Conservation (phyloP, 1,284 basidiomycete genomes). For the Volvariella surrecta region DNA sequence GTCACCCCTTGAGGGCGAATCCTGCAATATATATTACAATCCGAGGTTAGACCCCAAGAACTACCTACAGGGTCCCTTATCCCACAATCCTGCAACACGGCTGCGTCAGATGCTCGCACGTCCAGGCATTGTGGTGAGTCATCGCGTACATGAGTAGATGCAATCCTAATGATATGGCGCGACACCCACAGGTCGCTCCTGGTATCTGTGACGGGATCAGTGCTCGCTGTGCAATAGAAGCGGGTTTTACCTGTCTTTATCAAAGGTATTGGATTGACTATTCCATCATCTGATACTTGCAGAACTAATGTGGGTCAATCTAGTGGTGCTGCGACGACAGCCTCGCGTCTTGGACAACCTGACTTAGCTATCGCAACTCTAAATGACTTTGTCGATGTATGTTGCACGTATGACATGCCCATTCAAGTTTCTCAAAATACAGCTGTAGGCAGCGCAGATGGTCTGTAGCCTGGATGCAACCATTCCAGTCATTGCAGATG, state of each 20-base stretch:
- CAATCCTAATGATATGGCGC: neutral
- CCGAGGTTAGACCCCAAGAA: slow-evolving; percentile 59
- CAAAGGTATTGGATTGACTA: slow-evolving; percentile 39
- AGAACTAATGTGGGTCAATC: slow-evolving; percentile 1
- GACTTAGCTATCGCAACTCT: slow-evolving; percentile 77
- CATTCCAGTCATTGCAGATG: slow-evolving; percentile 71
- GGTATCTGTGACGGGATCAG: slow-evolving; percentile 80
- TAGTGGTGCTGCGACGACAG: slow-evolving; percentile 70
- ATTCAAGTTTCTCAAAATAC: neutral
- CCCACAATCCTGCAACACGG: slow-evolving; percentile 58
- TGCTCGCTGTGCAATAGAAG: slow-evolving; percentile 69
- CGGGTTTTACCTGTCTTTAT: slow-evolving; percentile 70
- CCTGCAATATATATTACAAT: slow-evolving; percentile 36
- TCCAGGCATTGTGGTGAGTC: slow-evolving; percentile 65
- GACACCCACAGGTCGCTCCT: slow-evolving; percentile 46
- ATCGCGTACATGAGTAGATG: neutral
- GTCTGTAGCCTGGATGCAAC: slow-evolving; percentile 57
- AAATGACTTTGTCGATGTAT: slow-evolving; percentile 64
- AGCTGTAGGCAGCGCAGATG: slow-evolving; percentile 34
- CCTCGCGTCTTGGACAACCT: slow-evolving; percentile 68
- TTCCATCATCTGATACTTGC: neutral
- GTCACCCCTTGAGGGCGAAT: neutral
- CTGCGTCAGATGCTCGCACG: slow-evolving; percentile 70
- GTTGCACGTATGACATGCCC: slow-evolving; percentile 4
- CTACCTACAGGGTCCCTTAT: slow-evolving; percentile 60